Conservation (phyloP, 345 rosid species). For the Lepidium africanum region DNA sequence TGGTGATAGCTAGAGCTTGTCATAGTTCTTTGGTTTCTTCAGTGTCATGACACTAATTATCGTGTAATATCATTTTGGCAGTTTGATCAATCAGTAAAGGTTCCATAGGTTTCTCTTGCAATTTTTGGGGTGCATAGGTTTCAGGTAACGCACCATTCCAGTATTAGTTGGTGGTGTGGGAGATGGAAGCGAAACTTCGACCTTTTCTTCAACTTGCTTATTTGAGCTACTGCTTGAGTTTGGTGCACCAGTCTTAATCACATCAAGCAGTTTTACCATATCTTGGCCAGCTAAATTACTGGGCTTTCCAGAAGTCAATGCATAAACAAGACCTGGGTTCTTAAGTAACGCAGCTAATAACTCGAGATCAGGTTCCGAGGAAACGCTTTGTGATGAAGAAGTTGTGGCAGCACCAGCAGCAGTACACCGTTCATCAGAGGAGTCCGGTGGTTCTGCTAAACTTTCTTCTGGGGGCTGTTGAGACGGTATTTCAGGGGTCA, state of each 20-base stretch:
- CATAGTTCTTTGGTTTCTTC: neutral
- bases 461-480: conserved; percentile 66
- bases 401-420: conserved; percentile 26
- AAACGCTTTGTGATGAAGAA: conserved; percentile 30
- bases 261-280: conserved; percentile 62
- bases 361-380: conserved; percentile 77
- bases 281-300: conserved; percentile 56
- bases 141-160: conserved; percentile 84
- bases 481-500: conserved; percentile 75
- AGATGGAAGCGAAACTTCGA: conserved; percentile 90
- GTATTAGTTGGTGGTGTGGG: conserved; percentile 86
- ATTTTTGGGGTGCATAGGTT: conserved; percentile 28
- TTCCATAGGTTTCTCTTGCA: neutral
- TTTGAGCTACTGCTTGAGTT: conserved; percentile 9
- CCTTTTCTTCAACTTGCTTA: conserved; percentile 49
- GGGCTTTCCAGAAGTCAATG: conserved; percentile 78
- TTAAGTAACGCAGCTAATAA: conserved; percentile 87
- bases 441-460: conserved; percentile 41
- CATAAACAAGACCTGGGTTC: conserved; percentile 85
- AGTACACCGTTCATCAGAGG: conserved; percentile 32
- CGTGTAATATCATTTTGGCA: neutral
- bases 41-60: neutral
- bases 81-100: neutral
- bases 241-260: conserved; percentile 21
- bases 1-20: neutral